Base-by-base conservation (phyloP, 225 moss, liverwort and hornwort species). In the Bryum argenteum region DNA sequence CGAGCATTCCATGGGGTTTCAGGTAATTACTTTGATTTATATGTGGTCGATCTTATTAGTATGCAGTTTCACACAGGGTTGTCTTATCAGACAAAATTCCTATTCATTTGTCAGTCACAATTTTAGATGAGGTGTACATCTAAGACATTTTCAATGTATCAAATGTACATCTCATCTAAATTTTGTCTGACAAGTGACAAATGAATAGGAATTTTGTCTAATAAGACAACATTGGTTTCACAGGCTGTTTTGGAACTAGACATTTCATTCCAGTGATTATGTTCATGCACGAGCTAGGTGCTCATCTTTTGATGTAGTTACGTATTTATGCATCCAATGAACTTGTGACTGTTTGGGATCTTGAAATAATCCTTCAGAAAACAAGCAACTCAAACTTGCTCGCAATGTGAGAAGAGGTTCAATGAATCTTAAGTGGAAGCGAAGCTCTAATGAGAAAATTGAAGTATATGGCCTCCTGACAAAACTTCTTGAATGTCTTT, bases 361-460 rank as follows among this genome's bases (percentile, higher is more conserved):
- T 91, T 71, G 94, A 95, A 89, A 90, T 95, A 95, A 95, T 79
- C 94, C 91, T 6, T 90, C 91, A 24, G 94, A 95, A 67, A 95
- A 95, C 76, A 95, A 95, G 81, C 94, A 95, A 83, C 85, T 95
- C 52, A 95, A 95, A 69, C 79, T 95, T 54, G 94, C 94, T 51
- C 88, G 94, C 44, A 89, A 87, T 81, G 91, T 95, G 48, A 85
- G 87, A 41, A 88, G 90, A 39, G 90, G 87, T 71, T 45, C 90
- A 21, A 91, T 95, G 74, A 91, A 95, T 79, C 87, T 89, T 67
- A 91, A 95, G 41, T 70, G 92, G 74, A 95, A 90, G 77, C 94
- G 91, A 48, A 95, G 92, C 67, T 85, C 87, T 33, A 77, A 74
- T 51, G 94, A 95, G 52, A 90, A 90, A n/a, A n/a, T n/a, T n/a